Evolutionary conservation across 495 filamentous ascomycete species (phyloP).

Genomic region (Penicillium salamii): DNA sequence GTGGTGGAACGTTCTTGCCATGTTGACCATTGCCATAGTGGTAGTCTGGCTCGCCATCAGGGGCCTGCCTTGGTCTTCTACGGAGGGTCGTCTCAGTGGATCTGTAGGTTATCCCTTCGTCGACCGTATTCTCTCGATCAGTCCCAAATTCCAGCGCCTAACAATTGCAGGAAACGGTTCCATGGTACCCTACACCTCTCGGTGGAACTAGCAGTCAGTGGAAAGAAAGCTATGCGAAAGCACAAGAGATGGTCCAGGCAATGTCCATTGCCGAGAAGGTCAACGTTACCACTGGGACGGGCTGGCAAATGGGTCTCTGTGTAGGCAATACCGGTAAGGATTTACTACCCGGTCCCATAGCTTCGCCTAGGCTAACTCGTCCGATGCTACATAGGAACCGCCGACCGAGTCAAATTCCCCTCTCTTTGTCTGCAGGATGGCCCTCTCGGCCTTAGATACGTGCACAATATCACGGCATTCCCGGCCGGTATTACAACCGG

Average conservation of each 20-base stretch:
- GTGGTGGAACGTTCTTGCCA: conserved; percentile 19
- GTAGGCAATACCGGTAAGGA: conserved; percentile 80
- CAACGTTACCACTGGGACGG: conserved; percentile 89
- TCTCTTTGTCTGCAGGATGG: conserved; percentile 89
- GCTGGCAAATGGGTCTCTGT: conserved; percentile 86
- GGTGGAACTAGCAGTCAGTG: conserved; percentile 75
- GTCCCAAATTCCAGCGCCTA: background rate
- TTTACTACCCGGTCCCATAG: no score
- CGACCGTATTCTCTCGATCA: background rate
- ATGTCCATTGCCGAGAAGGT: conserved; percentile 93
- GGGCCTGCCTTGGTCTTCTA: conserved; percentile 11
- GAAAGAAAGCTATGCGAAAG: conserved; percentile 79
- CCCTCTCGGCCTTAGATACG: conserved; percentile 75
- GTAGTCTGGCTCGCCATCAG: conserved; percentile 20
- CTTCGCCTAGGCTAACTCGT: no score
- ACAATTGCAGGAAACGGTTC: conserved; percentile 47
- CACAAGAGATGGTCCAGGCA: conserved; percentile 67
- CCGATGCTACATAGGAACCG: conserved; percentile 62
- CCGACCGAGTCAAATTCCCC: conserved; percentile 70
- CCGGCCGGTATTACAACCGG: conserved; percentile 84
- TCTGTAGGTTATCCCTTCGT: conserved; percentile 16
- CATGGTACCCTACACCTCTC: conserved; percentile 80
- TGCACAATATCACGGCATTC: conserved; percentile 73
- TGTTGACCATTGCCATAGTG: conserved; percentile 12
- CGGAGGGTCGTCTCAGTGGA: background rate